Evolutionary conservation across 768 basidiomycete species (phyloP).

Genomic region (Suillus variegatus): DNA sequence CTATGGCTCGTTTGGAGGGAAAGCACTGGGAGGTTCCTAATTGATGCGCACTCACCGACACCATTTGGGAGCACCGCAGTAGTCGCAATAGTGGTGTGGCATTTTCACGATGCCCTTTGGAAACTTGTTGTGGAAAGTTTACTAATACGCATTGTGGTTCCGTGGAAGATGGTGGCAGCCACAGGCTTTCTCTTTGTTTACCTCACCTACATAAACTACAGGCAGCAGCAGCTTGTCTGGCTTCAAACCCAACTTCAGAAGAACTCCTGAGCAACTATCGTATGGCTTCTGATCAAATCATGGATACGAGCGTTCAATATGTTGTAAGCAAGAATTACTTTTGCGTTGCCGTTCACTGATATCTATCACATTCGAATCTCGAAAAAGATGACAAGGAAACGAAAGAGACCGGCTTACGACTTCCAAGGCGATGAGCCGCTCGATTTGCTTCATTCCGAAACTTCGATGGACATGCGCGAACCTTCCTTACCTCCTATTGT

Average conservation of each 20-base stretch:
- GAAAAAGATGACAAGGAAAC: constrained; percentile 2
- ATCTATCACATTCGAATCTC: background rate
- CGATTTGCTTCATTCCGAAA: background rate
- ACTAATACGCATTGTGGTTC: background rate
- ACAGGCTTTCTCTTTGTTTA: background rate
- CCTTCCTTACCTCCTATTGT: constrained; percentile 17
- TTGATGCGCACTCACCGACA: too few species aligned
- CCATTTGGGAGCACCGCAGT: too few species aligned
- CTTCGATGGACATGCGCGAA: background rate
- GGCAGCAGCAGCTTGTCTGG: background rate
- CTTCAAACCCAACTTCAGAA: background rate
- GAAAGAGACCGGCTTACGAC: background rate
- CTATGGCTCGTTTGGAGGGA: too few species aligned
- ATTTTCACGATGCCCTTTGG: too few species aligned
- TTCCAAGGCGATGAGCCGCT: background rate
- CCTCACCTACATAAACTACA: background rate
- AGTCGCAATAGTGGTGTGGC: too few species aligned
- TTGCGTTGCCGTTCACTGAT: background rate
- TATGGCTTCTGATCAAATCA: background rate
- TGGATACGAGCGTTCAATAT: background rate
- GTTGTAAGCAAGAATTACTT: constrained; percentile 1
- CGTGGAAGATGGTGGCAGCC: background rate
- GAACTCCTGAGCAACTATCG: background rate
- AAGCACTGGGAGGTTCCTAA: too few species aligned
- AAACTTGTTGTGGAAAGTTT: background rate